These are phyloP conservation scores for Marchantia polymorpha DNA, from an alignment of 225 moss, liverwort and hornwort genomes.

Conservation along the genomic window DNA sequence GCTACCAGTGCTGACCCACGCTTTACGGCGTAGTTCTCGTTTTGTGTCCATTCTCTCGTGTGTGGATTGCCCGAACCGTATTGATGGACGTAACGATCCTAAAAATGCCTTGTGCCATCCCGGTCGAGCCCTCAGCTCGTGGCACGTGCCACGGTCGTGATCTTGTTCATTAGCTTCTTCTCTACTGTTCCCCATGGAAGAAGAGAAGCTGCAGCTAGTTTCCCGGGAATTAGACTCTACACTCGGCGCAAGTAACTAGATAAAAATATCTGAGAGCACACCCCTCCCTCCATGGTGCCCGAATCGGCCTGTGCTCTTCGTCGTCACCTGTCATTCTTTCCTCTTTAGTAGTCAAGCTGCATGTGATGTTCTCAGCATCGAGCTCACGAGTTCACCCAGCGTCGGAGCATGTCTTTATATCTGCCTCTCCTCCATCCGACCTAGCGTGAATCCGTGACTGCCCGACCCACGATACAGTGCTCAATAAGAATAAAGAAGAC, in stretches of 20 bases:
- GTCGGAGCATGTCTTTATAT: neutral
- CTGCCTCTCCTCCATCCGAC: neutral
- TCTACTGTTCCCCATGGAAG: neutral
- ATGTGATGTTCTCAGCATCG: neutral
- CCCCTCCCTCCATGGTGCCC: neutral
- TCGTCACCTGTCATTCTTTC: neutral
- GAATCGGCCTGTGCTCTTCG: neutral
- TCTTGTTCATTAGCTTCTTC: neutral
- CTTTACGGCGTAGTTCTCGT: neutral
- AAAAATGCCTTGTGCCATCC: neutral
- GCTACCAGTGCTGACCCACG: neutral
- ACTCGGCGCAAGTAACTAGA: neutral
- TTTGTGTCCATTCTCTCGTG: neutral
- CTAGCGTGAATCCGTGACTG: neutral
- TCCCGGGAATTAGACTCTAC: neutral
- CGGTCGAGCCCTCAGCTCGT: neutral
- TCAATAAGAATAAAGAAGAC: neutral
- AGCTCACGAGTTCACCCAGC: neutral
- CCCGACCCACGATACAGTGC: neutral
- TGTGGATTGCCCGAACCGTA: neutral
- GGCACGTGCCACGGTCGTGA: conserved; percentile 5
- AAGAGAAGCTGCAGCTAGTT: neutral
- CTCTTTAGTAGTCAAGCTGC: neutral
- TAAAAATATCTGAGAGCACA: neutral
- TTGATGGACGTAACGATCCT: neutral